Percentiles rank a stretch among this genome's conserved stretches.
Conservation (phyloP, 345 rosid genomes). For the Barbarea vulgaris region DNA sequence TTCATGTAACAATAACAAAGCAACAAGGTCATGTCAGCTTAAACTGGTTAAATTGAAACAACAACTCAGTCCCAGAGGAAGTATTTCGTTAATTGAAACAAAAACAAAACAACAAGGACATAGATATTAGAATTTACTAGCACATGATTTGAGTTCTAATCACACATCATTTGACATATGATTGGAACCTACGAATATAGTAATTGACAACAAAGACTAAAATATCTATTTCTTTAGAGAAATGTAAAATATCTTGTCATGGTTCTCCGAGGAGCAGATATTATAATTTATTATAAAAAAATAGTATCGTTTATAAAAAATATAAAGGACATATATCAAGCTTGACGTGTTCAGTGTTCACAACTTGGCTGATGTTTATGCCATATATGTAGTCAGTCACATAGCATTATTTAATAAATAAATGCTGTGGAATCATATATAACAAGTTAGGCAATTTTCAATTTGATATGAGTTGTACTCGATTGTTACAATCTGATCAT, state of each 20-base stretch:
- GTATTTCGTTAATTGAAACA: not conserved
- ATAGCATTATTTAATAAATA: not conserved
- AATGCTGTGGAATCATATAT: not conserved
- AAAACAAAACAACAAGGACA: not conserved
- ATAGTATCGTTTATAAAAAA: not conserved
- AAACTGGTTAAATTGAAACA: no score
- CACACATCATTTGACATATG: not conserved
- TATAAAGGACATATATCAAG: not conserved
- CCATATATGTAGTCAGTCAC: not conserved
- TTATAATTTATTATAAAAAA: not conserved
- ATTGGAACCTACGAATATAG: not conserved
- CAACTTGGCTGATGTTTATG: constrained; percentile 28
- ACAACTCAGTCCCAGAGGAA: no score
- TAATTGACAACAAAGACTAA: no score
- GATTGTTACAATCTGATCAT: not conserved
- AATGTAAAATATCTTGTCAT: not conserved
- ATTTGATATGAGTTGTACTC: not conserved
- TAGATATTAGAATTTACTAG: not conserved
- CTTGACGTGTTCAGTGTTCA: constrained; percentile 30
- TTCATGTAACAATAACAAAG: not conserved
- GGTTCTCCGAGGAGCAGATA: not conserved
- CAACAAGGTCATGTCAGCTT: not conserved
- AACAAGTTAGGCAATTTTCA: not conserved
- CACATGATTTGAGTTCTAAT: not conserved
- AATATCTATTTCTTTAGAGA: no score